Percentiles rank a stretch among this genome's conserved stretches.
Conservation (phyloP, 192 early-diverging fungal genomes). For the Coemansia sp. region DNA sequence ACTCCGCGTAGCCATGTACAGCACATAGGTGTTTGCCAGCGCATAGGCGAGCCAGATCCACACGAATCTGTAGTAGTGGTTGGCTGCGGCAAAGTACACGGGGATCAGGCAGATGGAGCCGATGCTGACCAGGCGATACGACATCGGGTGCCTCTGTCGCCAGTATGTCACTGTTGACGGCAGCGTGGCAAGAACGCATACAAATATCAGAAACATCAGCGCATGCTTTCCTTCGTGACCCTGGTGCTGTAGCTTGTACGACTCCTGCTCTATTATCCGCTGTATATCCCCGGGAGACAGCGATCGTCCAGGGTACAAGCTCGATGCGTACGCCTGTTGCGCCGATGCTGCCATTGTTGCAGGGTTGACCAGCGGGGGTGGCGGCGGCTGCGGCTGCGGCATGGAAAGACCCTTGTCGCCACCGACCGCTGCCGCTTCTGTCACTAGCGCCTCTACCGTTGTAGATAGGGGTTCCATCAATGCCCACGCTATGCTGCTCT, state of each 20-base stretch:
- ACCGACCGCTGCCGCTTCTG: neutral
- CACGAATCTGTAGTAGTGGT: constrained; percentile 45
- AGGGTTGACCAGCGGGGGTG: neutral
- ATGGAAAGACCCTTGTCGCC: neutral
- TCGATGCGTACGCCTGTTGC: constrained; percentile 25
- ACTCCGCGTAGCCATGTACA: constrained; percentile 41
- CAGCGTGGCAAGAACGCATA: constrained; percentile 41
- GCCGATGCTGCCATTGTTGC: constrained; percentile 19
- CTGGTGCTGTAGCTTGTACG: constrained; percentile 31
- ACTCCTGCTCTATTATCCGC: constrained; percentile 24
- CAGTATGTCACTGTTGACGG: constrained; percentile 38
- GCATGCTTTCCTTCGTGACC: constrained; percentile 44
- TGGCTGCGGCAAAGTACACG: constrained; percentile 43
- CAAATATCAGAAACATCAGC: constrained; percentile 47
- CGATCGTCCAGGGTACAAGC: constrained; percentile 31
- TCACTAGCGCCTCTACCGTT: neutral
- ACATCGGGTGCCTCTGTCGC: constrained; percentile 39
- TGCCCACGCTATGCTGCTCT: neutral
- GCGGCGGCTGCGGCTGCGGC: neutral
- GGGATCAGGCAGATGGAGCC: constrained; percentile 50
- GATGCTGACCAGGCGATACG: constrained; percentile 46
- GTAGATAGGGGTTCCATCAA: neutral
- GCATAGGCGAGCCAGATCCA: constrained; percentile 39
- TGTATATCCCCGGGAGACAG: constrained; percentile 24
- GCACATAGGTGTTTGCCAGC: constrained; percentile 29